Percentiles rank a stretch among this genome's conserved stretches.
phyloP scores from a whole-genome alignment of 164 flowering plant species.

The Stephania japonica region DNA sequence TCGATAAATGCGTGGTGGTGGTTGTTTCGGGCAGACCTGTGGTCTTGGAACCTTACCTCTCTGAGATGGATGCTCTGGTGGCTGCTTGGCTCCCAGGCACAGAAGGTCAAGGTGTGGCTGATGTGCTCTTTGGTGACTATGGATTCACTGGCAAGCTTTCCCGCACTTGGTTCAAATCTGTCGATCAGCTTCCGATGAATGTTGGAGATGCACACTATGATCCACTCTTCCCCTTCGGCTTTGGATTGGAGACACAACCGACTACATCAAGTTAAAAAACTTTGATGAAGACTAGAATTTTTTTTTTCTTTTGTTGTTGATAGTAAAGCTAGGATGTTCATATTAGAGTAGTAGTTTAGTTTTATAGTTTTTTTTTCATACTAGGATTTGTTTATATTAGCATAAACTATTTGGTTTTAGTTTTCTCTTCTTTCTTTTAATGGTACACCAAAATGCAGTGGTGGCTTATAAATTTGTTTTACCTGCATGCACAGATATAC shows the following conservation, averaged over 20 bases:
- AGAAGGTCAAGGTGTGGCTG: constrained; percentile 9
- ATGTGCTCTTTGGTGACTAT: constrained; percentile 6
- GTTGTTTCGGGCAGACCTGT: constrained; percentile 9
- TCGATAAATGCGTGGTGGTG: neutral
- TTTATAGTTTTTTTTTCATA: too few relatives aligned
- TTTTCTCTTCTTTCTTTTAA: too few relatives aligned
- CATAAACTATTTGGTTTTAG: too few relatives aligned
- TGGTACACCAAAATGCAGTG: too few relatives aligned
- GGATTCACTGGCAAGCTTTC: constrained; percentile 9
- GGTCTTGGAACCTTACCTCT: neutral
- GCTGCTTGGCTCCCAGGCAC: constrained; percentile 11
- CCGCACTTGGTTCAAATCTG: constrained; percentile 9
- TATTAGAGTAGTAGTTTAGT: too few relatives aligned
- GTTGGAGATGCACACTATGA: constrained; percentile 7
- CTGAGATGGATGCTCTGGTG: constrained; percentile 5
- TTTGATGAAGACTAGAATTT: too few relatives aligned
- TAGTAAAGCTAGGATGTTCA: too few relatives aligned
- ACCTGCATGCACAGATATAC: too few relatives aligned
- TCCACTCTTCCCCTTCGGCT: constrained; percentile 5
- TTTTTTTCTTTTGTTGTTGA: too few relatives aligned
- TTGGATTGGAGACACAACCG: constrained; percentile 2
- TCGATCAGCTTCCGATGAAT: constrained; percentile 10
- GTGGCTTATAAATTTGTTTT: too few relatives aligned
- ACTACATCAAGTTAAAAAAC: neutral
- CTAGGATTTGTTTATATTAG: too few relatives aligned